These are phyloP conservation scores for Candida tammaniensis DNA, from an alignment of 805 yeast species.

Conservation along the genomic window DNA sequence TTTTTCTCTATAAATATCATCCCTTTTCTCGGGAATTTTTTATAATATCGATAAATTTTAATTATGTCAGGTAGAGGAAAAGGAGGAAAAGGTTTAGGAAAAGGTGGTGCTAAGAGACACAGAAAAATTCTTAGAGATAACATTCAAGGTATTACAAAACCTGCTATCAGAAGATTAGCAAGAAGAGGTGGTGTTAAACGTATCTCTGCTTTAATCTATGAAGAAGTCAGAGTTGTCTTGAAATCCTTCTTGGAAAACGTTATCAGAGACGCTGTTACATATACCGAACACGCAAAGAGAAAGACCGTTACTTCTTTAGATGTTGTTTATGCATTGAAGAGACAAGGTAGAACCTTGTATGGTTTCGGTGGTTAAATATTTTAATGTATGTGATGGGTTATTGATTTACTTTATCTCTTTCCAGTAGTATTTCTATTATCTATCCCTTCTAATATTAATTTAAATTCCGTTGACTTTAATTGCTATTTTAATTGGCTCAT, in stretches of 20 bases:
- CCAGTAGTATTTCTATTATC: neutral
- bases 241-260: conserved; percentile 95
- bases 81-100: conserved; percentile 99
- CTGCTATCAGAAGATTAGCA: conserved; percentile 99
- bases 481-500: conserved; percentile 1
- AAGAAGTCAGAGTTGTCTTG: conserved; percentile 96
- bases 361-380: conserved; percentile 95
- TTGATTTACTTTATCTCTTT: conserved; percentile 1
- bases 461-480: neutral
- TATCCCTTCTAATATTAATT: neutral
- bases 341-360: conserved; percentile 99
- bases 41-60: neutral
- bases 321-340: conserved; percentile 98
- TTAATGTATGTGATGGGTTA: conserved; percentile 6
- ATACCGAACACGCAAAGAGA: conserved; percentile 99
- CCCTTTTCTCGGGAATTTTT: too few relatives aligned
- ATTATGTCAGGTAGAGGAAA: conserved; percentile 98
- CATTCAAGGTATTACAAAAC: conserved; percentile 99
- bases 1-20: conserved; percentile 5
- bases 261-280: conserved; percentile 98
- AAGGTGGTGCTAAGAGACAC: conserved; percentile 99
- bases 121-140: conserved; percentile 99
- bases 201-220: conserved; percentile 97
- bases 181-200: conserved; percentile 99
- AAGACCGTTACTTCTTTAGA: conserved; percentile 98